Conservation (phyloP, 495 filamentous ascomycete species). For the Talaromyces borbonicus region DNA sequence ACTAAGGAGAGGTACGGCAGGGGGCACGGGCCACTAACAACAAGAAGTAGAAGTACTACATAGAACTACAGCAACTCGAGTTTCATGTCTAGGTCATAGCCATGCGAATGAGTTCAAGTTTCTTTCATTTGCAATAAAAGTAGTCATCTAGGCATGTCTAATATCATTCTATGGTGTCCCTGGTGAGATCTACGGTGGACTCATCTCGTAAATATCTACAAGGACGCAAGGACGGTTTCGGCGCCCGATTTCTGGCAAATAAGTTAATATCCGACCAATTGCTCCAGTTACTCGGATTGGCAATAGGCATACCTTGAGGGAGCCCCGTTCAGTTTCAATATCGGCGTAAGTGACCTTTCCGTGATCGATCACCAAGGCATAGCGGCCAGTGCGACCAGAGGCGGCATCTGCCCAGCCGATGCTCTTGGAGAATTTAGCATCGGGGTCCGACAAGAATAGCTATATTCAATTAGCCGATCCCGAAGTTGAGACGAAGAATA, state of each 20-base stretch:
- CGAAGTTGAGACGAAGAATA: too few species aligned
- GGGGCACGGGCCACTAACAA: conserved; percentile 5
- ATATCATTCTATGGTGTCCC: not conserved
- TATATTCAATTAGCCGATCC: conserved; percentile 17
- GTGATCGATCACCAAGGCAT: conserved; percentile 78
- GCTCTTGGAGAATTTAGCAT: conserved; percentile 60
- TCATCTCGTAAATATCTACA: conserved; percentile 14
- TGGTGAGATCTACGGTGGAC: not conserved
- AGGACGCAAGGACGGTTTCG: conserved; percentile 49
- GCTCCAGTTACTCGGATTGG: not conserved
- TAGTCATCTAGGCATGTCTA: too few species aligned
- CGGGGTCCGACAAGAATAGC: conserved; percentile 78
- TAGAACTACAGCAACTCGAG: too few species aligned
- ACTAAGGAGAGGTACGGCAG: too few species aligned
- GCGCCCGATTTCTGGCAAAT: conserved; percentile 52
- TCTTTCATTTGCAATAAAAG: too few species aligned
- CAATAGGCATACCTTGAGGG: conserved; percentile 22
- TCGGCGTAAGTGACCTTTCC: conserved; percentile 81
- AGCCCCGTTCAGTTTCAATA: conserved; percentile 59
- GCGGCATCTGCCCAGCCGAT: conserved; percentile 70
- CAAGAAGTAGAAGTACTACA: not conserved
- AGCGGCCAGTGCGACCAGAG: conserved; percentile 59
- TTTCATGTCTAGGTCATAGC: too few species aligned
- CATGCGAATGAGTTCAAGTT: too few species aligned
- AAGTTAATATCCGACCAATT: conserved; percentile 5